Evolutionary conservation across 2,329 filamentous ascomycete genomes (phyloP), one percentile per base, ranked within the genome.

Genomic region (Fusarium illudens): DNA sequence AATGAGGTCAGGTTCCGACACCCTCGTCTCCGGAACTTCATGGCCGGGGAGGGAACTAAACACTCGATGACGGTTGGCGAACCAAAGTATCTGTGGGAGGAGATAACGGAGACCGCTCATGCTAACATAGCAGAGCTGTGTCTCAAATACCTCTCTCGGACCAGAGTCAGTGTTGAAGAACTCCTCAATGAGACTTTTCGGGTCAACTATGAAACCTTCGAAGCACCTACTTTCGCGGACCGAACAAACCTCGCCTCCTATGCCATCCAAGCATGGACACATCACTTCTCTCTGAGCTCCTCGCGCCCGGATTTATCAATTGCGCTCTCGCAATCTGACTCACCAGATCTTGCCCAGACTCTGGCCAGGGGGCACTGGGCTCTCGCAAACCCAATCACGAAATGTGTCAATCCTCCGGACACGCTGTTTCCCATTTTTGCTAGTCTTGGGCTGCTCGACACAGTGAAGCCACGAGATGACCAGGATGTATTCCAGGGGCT

Each of bases 201-300:
- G 6, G 11, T 49, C 12, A 1, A 54, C 17, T 3, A 34, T 4
- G 3, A 13, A 25, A 25, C 27, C 4, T 62, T 55, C 7, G 39
- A 62, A 32, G 50, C 49, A 4, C 49, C 49, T 0, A 46, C 42
- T 2, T 60, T 58, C 7, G 17, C 46, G 12, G 52, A 58, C 17
- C 58, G 62, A 15, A 34, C 36, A 0, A 64, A 58, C 3, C 32
- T 64, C 9, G n/a, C 17, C 0, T 63, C 62, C 2, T 63, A 58
- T n/a, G 37, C 52, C 17, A 32, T 64, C 2, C 59, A 53, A 5
- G 59, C 62, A 4, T 64, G 52, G 59, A 4, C 52, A 11, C 48
- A 64, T 19, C 62, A 63, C 12, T 64, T 33, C 12, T 30, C 27
- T 22, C 27, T 58, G 5, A 17, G 33, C 12, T 53, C 29, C 0